Base-by-base conservation (phyloP, 1,284 basidiomycete species). In the Ustilago trichophora region DNA sequence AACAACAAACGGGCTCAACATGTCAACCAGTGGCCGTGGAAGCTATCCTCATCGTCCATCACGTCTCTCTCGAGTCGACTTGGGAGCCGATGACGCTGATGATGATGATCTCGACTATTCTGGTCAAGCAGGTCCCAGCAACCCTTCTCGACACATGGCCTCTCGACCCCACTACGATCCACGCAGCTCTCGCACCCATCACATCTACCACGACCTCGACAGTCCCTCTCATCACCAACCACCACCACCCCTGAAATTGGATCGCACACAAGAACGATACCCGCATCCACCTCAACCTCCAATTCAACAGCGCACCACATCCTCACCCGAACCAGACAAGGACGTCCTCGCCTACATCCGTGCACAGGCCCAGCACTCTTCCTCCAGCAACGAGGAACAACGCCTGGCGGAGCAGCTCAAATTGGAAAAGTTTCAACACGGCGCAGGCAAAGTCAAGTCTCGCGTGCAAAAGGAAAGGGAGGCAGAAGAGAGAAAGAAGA, bases 381-480 rank as follows among this genome's bases (percentile, higher is more conserved):
- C 47, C 9, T 32, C 47, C 5, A 21, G 50, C 13, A 15, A 26
- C 5, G 10, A 31, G 7, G 51, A 69, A n/a, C 41, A 37, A 4
- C 44, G 41, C 9, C 56, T 57, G 1, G 62, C 55, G 8, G 62
- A 70, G 19, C 51, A 56, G 26, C 50, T 65, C 31, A 70, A 70
- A 35, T 35, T 36, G 31, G 62, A 60, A 11, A 59, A 55, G 22
- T 70, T 70, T 22, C 62, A 70, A 15, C 57, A 70, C 18, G 69
- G 69, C 8, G 56, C 65, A 6, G 42, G 52, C 32, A 55, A 51
- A 27, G 40, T 55, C 48, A 77, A 76, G 44, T 69, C 60, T n/a
- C 43, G 73, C 8, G 52, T 50, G 12, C 70, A 78, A 35, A 49
- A 57, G 34, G 75, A 79, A 31, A 53, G 58, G 29, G 76, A 79